These are phyloP conservation scores for Musa balbisiana DNA, from an alignment of 202 grass and related monocot genomes.

Conservation along the genomic window DNA sequence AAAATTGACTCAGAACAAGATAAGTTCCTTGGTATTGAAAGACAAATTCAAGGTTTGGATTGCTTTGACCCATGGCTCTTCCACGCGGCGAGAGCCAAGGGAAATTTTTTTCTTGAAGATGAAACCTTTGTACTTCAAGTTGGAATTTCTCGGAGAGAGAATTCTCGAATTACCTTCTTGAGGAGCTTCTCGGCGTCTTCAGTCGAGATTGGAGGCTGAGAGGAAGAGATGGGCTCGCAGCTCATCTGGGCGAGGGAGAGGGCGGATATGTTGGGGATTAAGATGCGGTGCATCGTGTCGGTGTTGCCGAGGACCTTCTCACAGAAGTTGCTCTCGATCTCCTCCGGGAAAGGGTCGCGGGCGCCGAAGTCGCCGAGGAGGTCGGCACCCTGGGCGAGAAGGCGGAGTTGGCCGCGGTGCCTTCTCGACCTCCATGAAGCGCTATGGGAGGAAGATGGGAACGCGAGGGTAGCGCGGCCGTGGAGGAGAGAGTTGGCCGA, in stretches of 20 bases:
- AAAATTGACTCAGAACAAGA: too few species aligned
- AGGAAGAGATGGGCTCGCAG: constrained; percentile 27
- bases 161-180: constrained; percentile 27
- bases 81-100: too few species aligned
- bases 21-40: too few species aligned
- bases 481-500: not conserved
- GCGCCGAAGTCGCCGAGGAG: constrained; percentile 62
- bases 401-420: not conserved
- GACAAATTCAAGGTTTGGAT: too few species aligned
- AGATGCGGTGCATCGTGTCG: constrained; percentile 81
- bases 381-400: constrained; percentile 33
- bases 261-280: constrained; percentile 64
- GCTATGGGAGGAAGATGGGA: not conserved
- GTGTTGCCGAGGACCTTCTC: constrained; percentile 66
- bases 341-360: constrained; percentile 73
- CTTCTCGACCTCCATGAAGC: not conserved
- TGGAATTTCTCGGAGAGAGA: not conserved
- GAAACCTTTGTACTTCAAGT: too few species aligned
- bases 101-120: too few species aligned
- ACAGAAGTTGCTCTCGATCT: constrained; percentile 74
- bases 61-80: too few species aligned
- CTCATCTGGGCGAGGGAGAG: constrained; percentile 55
- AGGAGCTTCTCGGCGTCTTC: constrained; percentile 53
- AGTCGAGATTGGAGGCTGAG: constrained; percentile 24
- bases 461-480: not conserved